Base-by-base conservation (phyloP, 495 filamentous ascomycete species). In the Xylaria palmicola region DNA sequence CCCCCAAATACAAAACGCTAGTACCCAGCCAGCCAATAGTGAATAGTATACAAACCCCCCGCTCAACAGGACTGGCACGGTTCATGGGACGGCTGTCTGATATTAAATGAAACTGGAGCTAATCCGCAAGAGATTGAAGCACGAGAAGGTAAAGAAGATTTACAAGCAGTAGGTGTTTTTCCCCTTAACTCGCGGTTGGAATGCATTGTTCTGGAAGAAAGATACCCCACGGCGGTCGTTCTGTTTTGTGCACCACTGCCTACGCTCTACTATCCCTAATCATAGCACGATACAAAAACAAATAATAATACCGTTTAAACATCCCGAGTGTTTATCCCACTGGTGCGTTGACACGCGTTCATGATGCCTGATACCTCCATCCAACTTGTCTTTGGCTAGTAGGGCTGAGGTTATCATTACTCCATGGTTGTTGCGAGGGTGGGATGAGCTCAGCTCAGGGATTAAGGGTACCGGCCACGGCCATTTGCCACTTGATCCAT, bases 181-280 rank as follows among this genome's bases (percentile, higher is more conserved):
- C 43, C 32, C 29, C 30, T 48, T 43, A 50, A 34, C 45, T 12
- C 34, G 56, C 50, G 32, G 56, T 50, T 59, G 45, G 36, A 41
- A 51, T 47, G 56, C 56, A 59, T 59, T 59, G 34, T 59, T 51
- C 47, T 44, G 57, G 57, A 60, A 43, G 57, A 52, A 60, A 60
- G 57, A 60, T 60, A 60, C 57, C 57, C 57, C 57, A 60, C 57
- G 57, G 57, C 57, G 57, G 57, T 52, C 45, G 57, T 44, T 60
- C 36, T 59, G 56, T 41, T 59, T 59, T 39, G 44, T 44, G 30
- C 43, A 49, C 43, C n/a, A 59, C 32, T 40, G 39, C 56, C 43
- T 4, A 50, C 41, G 9, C 34, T 32, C 32, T 58, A 37, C 55
- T 49, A 58, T 34, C 30, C 1, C 26, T 50, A 37, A 7, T 48